Base-by-base conservation (phyloP, 352 stramenopile species). In the Pythium insidiosum region DNA sequence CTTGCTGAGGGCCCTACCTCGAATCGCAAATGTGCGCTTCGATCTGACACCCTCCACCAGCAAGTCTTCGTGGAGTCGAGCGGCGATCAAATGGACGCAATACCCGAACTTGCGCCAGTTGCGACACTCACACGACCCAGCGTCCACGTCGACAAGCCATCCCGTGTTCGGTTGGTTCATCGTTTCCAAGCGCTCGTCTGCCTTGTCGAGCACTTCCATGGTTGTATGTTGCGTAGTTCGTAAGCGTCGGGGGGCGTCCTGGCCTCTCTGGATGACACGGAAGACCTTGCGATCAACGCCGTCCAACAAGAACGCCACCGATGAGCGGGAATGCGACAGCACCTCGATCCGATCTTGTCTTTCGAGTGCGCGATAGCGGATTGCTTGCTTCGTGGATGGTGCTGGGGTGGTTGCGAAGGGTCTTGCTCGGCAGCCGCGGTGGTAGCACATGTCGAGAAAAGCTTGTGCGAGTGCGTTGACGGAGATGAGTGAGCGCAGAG, bases 71-170 rank as follows among this genome's bases (percentile, higher is more conserved):
- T 36, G 22, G n/a, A 47, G 26, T 5, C 30, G 38, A n/a, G 18
- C 20, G 19, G 38, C 30, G 22, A 58, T 40, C 10, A 47, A 4
- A 50, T 58, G 50, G 22, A 44, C 30, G 25, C 38, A 54, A 16
- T 31, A 42, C 15, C 38, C 43, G 19, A 47, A 46, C 51, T 53
- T 58, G 31, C 20, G 22, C 47, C 38, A 48, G 31, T 31, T 36
- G 11, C 36, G 35, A 22, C 33, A 56, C 20, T 42, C 22, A 35
- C 39, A 56, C 12, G 18, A 21, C n/a, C 13, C 18, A 13, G 19
- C 25, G 29, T 43, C 29, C 2, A 58, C 36, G 23, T 58, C 34
- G 12, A 53, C 47, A 6, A 18, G 18, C 38, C 36, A 53, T 25
- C 28, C 31, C n/a, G 16, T 25, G 10, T 9, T 36, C 33, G 40